Percentiles rank a stretch among this genome's conserved stretches.
phyloP scores from a whole-genome alignment of 768 basidiomycete genomes.

The Termitomyces sp. region DNA sequence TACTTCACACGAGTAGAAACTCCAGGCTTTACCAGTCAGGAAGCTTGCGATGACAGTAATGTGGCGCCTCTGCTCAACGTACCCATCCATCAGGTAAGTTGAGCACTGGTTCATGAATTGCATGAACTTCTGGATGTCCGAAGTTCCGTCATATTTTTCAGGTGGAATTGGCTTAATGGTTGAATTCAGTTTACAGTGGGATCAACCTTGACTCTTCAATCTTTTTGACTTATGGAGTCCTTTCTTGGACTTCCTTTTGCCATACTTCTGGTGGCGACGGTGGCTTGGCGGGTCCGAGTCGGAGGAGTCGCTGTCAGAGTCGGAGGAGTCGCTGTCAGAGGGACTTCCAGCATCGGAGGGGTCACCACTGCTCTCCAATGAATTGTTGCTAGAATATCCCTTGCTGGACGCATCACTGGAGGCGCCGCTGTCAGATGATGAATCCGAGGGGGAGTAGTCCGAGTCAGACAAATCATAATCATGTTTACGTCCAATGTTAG shows the following conservation, averaged over 20 bases:
- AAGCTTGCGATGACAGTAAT: neutral
- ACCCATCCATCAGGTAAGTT: slow-evolving; percentile 14
- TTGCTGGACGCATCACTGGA: no score
- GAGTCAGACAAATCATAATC: neutral
- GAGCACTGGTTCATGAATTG: slow-evolving; percentile 17
- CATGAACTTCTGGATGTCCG: slow-evolving; percentile 12
- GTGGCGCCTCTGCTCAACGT: neutral
- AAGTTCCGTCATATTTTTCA: slow-evolving; percentile 13
- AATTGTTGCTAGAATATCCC: no score
- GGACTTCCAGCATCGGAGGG: no score
- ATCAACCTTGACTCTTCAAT: no score
- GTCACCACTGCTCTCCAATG: no score
- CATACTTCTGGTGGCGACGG: no score
- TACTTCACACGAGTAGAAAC: neutral
- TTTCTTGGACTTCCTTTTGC: neutral
- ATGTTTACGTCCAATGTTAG: neutral
- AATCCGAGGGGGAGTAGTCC: no score
- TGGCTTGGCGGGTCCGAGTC: no score
- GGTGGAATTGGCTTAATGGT: slow-evolving; percentile 18
- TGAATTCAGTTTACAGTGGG: no score
- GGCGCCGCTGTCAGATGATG: no score
- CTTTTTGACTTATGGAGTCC: neutral
- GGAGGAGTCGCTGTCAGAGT: no score
- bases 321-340: no score
- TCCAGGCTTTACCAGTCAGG: neutral